Evolutionary conservation across 2,329 filamentous ascomycete genomes (phyloP).

Genomic region (Penicillium palitans): DNA sequence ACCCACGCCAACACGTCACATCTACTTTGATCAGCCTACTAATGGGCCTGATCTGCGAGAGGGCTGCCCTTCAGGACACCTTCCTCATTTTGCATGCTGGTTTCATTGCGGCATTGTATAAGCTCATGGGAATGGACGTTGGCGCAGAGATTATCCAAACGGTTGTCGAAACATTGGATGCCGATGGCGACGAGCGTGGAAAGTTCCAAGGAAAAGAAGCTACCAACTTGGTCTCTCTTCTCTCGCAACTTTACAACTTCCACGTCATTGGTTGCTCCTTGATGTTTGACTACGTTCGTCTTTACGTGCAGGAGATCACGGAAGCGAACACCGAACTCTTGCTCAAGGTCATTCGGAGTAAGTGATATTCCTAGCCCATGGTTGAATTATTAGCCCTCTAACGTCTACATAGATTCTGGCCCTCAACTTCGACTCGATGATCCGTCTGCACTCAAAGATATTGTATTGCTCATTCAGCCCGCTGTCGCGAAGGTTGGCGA

Average conservation of each 20-base stretch:
- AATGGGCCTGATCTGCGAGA: constrained; percentile 75
- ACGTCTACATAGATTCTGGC: constrained; percentile 59
- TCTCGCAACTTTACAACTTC: constrained; percentile 89
- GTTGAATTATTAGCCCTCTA: constrained; percentile 11
- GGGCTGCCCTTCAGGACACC: constrained; percentile 76
- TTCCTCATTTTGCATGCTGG: constrained; percentile 89
- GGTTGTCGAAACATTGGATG: constrained; percentile 72
- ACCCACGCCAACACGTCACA: constrained; percentile 86
- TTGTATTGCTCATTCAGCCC: constrained; percentile 75
- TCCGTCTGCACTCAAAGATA: constrained; percentile 81
- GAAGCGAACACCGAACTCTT: constrained; percentile 88
- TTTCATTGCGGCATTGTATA: constrained; percentile 85
- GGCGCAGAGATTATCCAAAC: constrained; percentile 82
- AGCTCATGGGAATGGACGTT: constrained; percentile 82
- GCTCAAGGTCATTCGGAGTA: constrained; percentile 74
- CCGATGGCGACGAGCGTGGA: constrained; percentile 56
- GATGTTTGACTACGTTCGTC: constrained; percentile 85
- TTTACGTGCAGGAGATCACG: constrained; percentile 71
- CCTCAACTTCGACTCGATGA: constrained; percentile 85
- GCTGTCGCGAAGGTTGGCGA: constrained; percentile 68
- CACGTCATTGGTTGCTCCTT: constrained; percentile 80
- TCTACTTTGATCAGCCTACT: constrained; percentile 75
- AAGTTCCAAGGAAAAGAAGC: constrained; percentile 57
- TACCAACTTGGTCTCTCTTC: constrained; percentile 76
- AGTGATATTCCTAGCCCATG: constrained; percentile 13